Percentiles rank a stretch among this genome's conserved stretches.
Evolutionary conservation across 345 rosid genomes (phyloP).

Genomic region (Rubroshorea leprosula): DNA sequence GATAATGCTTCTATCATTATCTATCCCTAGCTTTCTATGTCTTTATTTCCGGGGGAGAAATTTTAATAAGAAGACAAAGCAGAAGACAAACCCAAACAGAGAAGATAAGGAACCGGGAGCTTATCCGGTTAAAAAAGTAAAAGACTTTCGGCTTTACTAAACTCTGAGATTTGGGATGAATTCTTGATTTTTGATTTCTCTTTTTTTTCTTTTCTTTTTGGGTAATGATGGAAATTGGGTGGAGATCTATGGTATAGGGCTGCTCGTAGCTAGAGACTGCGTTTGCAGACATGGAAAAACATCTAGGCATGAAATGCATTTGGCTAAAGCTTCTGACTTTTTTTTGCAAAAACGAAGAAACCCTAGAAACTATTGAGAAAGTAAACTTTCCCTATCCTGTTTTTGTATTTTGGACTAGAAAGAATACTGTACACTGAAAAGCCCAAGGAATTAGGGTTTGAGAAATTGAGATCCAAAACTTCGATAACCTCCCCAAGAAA

Average conservation of each 20-base stretch:
- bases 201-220: no score
- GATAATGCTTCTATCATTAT: slow-evolving; percentile 40
- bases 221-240: background rate
- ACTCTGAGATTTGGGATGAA: no score
- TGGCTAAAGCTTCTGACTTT: background rate
- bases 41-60: slow-evolving; percentile 45
- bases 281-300: no score
- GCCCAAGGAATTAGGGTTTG: background rate
- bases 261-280: no score
- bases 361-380: background rate
- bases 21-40: slow-evolving; percentile 26
- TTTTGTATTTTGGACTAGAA: background rate
- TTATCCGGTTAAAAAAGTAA: no score
- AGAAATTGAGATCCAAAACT: background rate
- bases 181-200: no score
- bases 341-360: background rate
- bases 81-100: background rate
- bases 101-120: background rate
- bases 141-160: background rate
- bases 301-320: background rate
- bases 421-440: background rate
- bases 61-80: background rate
- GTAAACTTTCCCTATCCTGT: no score
- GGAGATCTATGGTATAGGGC: background rate
- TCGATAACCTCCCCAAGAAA: slow-evolving; percentile 6